These are phyloP conservation scores for Coelastrella sp. DNA, from an alignment of 139 green algal genomes.

Conservation along the genomic window DNA sequence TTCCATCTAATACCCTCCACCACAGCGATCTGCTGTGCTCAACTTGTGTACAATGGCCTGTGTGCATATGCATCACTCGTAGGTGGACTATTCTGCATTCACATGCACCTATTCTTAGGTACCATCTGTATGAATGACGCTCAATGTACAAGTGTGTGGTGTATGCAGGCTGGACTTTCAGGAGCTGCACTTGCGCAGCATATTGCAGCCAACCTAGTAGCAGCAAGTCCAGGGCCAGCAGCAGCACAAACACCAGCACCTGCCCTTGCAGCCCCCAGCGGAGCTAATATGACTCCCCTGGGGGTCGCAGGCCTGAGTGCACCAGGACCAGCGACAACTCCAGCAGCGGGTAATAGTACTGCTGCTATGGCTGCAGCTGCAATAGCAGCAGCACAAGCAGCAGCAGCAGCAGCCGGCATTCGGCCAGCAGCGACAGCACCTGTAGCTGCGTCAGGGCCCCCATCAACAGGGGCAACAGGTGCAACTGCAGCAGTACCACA, in stretches of 20 bases:
- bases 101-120: no score
- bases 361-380: slow-evolving; percentile 21
- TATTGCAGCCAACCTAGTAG: neutral
- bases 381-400: neutral
- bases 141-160: no score
- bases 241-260: neutral
- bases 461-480: neutral
- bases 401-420: neutral
- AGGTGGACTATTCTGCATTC: no score
- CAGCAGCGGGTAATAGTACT: neutral
- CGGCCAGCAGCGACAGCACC: neutral
- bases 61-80: no score
- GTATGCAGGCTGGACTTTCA: neutral
- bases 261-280: neutral
- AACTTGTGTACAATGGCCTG: no score
- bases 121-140: no score
- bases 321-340: neutral
- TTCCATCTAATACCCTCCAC: no score
- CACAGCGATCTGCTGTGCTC: no score
- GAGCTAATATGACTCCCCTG: neutral
- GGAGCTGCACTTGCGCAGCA: neutral
- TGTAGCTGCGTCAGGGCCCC: neutral
- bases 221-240: neutral
- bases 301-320: neutral
- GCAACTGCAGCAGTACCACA: neutral